Evolutionary conservation across 1,139 yeast species (phyloP).

Genomic region (Lizanozyma gosingica): DNA sequence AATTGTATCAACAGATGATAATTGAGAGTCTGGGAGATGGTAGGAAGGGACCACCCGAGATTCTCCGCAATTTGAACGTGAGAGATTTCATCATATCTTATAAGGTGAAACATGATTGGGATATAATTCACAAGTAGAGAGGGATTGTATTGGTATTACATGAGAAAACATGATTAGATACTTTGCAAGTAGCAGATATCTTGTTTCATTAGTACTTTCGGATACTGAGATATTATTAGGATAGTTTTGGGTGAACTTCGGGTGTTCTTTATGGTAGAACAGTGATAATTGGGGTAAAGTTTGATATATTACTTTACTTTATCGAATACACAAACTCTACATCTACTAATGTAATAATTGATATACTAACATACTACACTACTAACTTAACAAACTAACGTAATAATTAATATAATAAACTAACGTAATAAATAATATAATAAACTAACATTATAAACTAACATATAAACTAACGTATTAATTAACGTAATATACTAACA

Average conservation of each 20-base stretch:
- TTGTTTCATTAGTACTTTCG: not conserved
- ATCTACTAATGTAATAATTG: too few relatives aligned
- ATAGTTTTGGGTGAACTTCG: not conserved
- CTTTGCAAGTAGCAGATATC: not conserved
- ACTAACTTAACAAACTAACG: too few relatives aligned
- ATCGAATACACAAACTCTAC: too few relatives aligned
- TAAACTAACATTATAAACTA: too few relatives aligned
- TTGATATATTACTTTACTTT: too few relatives aligned
- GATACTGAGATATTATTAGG: not conserved
- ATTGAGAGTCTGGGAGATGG: not conserved
- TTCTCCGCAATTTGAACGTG: not conserved
- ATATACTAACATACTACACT: too few relatives aligned
- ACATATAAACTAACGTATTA: too few relatives aligned
- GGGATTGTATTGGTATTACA: not conserved
- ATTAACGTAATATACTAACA: too few relatives aligned
- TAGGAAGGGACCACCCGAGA: not conserved
- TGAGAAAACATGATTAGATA: not conserved
- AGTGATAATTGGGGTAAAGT: slow-evolving; percentile 6
- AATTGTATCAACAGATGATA: not conserved
- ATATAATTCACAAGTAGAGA: not conserved
- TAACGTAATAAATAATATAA: too few relatives aligned
- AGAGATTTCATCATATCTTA: not conserved
- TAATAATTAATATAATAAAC: too few relatives aligned
- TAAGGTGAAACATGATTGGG: not conserved
- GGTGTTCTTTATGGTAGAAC: not conserved